Evolutionary conservation across 2,329 filamentous ascomycete genomes (phyloP).

Genomic region (Coniella lustricola): DNA sequence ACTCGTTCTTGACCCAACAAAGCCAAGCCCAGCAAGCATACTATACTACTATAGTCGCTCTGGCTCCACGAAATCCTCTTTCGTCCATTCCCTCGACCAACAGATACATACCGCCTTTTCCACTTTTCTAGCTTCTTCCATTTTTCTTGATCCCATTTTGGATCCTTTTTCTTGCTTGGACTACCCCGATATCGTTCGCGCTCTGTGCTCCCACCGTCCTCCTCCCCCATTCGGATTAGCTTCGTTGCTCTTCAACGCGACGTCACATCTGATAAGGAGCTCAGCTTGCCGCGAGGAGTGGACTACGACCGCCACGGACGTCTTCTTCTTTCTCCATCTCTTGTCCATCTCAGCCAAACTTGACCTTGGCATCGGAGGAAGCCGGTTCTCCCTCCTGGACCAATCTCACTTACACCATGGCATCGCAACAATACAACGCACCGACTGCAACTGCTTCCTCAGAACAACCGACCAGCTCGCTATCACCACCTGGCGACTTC

Average conservation of each 20-base stretch:
- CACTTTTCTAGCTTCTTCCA: no score
- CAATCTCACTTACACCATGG: slow-evolving; percentile 1
- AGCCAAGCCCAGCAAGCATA: no score
- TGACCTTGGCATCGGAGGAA: slow-evolving; percentile 5
- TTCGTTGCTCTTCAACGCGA: neutral
- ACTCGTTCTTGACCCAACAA: no score
- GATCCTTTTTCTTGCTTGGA: neutral
- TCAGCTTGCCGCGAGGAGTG: no score
- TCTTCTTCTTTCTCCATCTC: neutral
- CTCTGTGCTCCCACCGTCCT: neutral
- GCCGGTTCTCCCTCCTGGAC: slow-evolving; percentile 11
- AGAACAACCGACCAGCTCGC: slow-evolving; percentile 1
- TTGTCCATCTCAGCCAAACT: neutral
- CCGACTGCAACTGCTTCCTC: neutral
- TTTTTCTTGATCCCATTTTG: neutral
- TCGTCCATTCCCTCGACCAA: no score
- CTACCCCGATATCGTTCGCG: neutral
- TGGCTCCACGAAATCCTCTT: no score
- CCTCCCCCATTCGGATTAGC: neutral
- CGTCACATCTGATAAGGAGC: neutral
- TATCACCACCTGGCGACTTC: slow-evolving; percentile 10
- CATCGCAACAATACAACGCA: slow-evolving; percentile 7
- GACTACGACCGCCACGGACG: neutral
- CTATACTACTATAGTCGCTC: no score
- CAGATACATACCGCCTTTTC: no score